Percentiles rank a stretch among this genome's conserved stretches.
These are phyloP conservation scores for Anisodus tanguticus DNA, from an alignment of 257 asterid genomes.

Conservation along the genomic window DNA sequence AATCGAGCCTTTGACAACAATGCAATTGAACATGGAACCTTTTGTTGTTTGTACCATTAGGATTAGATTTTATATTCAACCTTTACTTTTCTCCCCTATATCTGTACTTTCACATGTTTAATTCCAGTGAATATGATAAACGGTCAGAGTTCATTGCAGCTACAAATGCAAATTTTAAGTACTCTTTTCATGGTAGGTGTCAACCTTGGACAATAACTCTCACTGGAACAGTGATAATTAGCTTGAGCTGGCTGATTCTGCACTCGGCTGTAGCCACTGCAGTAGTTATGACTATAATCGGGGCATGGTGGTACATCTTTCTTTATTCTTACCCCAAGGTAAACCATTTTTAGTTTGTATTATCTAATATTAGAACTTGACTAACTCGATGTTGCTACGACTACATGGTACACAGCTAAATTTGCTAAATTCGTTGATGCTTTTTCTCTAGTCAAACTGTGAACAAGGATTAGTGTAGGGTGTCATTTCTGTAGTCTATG, in stretches of 20 bases:
- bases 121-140: neutral
- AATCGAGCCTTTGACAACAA: neutral
- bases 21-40: constrained; percentile 23
- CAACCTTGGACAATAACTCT: constrained; percentile 92
- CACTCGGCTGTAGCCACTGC: constrained; percentile 58
- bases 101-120: constrained; percentile 19
- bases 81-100: neutral
- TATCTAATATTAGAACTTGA: neutral
- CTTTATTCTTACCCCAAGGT: constrained; percentile 94
- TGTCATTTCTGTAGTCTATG: neutral
- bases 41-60: constrained; percentile 12
- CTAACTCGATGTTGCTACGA: neutral
- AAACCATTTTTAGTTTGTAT: constrained; percentile 10
- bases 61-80: neutral
- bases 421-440: neutral
- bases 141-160: neutral
- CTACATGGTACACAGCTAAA: neutral
- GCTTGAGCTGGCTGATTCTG: constrained; percentile 72
- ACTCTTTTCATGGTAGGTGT: constrained; percentile 56
- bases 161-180: neutral
- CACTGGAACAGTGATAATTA: constrained; percentile 63
- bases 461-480: neutral
- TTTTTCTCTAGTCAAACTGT: neutral
- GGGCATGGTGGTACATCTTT: constrained; percentile 89
- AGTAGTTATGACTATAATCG: constrained; percentile 48